These are phyloP conservation scores for Penicillium sp. DNA, from an alignment of 2,329 filamentous ascomycete species.

Conservation along the genomic window DNA sequence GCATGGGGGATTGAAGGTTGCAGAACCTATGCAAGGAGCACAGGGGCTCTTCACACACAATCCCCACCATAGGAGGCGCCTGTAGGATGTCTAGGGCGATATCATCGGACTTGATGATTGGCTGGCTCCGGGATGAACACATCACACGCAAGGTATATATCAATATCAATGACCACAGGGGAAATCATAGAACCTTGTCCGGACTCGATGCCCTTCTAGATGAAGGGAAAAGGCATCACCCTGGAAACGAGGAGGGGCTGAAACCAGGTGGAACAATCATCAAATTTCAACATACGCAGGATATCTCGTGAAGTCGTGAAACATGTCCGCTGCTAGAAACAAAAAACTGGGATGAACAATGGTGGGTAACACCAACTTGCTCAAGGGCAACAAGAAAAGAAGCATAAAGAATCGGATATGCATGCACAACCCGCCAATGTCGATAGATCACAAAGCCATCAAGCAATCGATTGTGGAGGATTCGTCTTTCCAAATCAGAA, in stretches of 20 bases:
- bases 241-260: slow-evolving; percentile 1
- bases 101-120: neutral
- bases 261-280: slow-evolving; percentile 3
- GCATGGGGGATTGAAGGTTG: slow-evolving; percentile 10
- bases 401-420: too few relatives aligned
- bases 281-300: slow-evolving; percentile 11
- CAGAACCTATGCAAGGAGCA: slow-evolving; percentile 21
- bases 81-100: too few relatives aligned
- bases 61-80: slow-evolving; percentile 6
- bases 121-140: slow-evolving; percentile 5
- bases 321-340: slow-evolving; percentile 6
- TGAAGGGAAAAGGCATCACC: neutral
- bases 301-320: slow-evolving; percentile 19
- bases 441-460: slow-evolving; percentile 16
- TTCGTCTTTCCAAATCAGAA: slow-evolving; percentile 8
- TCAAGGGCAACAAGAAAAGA: slow-evolving; percentile 3
- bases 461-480: slow-evolving; percentile 3
- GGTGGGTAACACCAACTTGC: neutral
- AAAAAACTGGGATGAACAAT: slow-evolving; percentile 4
- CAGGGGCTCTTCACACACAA: slow-evolving; percentile 4
- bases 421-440: slow-evolving; percentile 6
- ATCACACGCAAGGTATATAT: slow-evolving; percentile 26
- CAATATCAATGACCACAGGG: slow-evolving; percentile 15
- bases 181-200: slow-evolving; percentile 5
- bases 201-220: neutral